Evolutionary conservation across 768 basidiomycete genomes (phyloP).

Genomic region (Mycena latifolia): DNA sequence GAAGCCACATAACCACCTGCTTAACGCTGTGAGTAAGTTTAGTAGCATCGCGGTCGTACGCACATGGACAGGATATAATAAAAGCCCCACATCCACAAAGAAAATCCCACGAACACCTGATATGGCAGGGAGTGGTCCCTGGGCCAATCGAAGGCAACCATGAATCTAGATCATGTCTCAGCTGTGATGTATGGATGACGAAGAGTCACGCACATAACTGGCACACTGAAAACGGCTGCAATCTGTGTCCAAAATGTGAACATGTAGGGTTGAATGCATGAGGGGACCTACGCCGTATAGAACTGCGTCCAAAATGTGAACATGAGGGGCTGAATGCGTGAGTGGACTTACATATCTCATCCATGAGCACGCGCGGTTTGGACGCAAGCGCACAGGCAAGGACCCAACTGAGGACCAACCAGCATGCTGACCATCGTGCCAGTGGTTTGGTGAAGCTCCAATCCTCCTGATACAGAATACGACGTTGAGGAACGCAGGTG

Average conservation of each 20-base stretch:
- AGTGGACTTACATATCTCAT: slow-evolving; percentile 65
- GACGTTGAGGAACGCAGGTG: slow-evolving; percentile 14
- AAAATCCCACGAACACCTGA: slow-evolving; percentile 52
- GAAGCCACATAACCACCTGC: slow-evolving; percentile 56
- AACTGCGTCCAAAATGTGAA: slow-evolving; percentile 40
- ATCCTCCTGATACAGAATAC: slow-evolving; percentile 61
- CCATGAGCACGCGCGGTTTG: slow-evolving; percentile 56
- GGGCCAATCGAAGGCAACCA: slow-evolving; percentile 82
- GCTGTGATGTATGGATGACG: not conserved
- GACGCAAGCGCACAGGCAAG: slow-evolving; percentile 67
- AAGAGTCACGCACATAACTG: slow-evolving; percentile 58
- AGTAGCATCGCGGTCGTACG: slow-evolving; percentile 27
- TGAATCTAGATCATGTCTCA: slow-evolving; percentile 47
- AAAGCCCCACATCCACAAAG: slow-evolving; percentile 58
- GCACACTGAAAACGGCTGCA: slow-evolving; percentile 71
- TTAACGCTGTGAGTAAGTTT: slow-evolving; percentile 10
- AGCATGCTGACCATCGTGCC: slow-evolving; percentile 72
- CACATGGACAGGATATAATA: slow-evolving; percentile 72
- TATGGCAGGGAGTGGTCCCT: slow-evolving; percentile 69
- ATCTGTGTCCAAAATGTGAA: slow-evolving; percentile 47
- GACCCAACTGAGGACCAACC: slow-evolving; percentile 78
- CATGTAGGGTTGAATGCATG: slow-evolving; percentile 3
- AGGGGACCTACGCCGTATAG: slow-evolving; percentile 45
- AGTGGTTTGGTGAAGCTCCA: slow-evolving; percentile 81
- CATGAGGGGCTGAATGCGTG: not conserved